Conservation (phyloP, 1,284 basidiomycete species). For the Xerocomus nothofagi region DNA sequence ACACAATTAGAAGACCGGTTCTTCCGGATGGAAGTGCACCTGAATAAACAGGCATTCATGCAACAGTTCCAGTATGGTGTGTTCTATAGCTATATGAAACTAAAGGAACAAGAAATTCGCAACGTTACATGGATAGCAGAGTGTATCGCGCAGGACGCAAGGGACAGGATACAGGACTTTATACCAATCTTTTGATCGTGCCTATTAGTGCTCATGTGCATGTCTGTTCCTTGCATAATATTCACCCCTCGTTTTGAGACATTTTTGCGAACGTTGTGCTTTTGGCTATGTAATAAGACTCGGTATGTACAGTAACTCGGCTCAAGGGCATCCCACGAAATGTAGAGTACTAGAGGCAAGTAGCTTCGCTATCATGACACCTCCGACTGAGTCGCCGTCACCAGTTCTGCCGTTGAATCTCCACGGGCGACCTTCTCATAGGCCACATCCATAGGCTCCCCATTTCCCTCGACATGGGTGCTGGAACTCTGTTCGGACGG, state of each 20-base stretch:
- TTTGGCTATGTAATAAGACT: background rate
- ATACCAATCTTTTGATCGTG: slow-evolving; percentile 74
- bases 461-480: slow-evolving; percentile 2
- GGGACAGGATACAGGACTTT: slow-evolving; percentile 91
- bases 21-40: slow-evolving; percentile 90
- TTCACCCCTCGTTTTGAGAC: background rate
- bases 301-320: background rate
- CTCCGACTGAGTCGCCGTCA: background rate
- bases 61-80: slow-evolving; percentile 94
- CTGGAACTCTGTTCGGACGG: slow-evolving; percentile 8
- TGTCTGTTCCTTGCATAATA: slow-evolving; percentile 13
- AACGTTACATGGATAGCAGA: slow-evolving; percentile 98
- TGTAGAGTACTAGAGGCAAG: background rate
- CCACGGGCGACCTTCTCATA: slow-evolving; percentile 13
- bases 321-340: background rate
- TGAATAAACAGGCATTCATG: slow-evolving; percentile 92
- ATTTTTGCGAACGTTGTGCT: background rate
- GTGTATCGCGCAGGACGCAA: slow-evolving; percentile 93
- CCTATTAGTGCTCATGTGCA: background rate
- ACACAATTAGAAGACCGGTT: slow-evolving; percentile 91
- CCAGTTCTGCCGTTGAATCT: background rate
- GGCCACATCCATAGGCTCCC: background rate
- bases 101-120: slow-evolving; percentile 99
- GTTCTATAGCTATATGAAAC: slow-evolving; percentile 93
- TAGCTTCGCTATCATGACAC: slow-evolving; percentile 9